Base-by-base conservation (phyloP, 106 monocot species). In the Platanthera zijinensis region DNA sequence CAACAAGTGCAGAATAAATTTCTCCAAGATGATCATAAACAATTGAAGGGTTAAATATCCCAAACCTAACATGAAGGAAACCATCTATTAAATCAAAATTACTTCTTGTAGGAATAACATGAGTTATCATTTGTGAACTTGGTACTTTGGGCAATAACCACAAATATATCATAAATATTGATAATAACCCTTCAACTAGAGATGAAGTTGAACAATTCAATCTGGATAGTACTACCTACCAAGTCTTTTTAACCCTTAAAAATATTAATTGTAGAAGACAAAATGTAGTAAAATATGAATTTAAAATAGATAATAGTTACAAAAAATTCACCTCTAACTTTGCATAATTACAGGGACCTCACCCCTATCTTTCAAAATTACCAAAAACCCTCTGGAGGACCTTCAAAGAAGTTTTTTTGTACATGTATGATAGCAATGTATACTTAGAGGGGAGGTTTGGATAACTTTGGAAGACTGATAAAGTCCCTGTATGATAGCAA, bases 11-110 rank as follows among this genome's bases (percentile, higher is more conserved):
- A 49, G 96, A 72, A 79, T 78, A 91, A 61, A 97, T 97, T 87
- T 93, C 96, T 57, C 96, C 96, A 79, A 97, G 81, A 83, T 97
- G 91, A 53, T 97, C 96, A 80, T 93, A 97, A 13, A 93, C 96
- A 76, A 93, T 80, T 74, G 87, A 84, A 73, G 96, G 96, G 74
- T 93, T 69, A 52, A 97, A 87, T 76, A 97, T 88, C 61, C 86
- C 89, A 88, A 93, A 93, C 93, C 96, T 97, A 66, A 63, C 48
- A 39, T 28, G 50, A 15, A 48, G 14, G 17, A 70, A 47, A 48
- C 14, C 45, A 70, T 32, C 67, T 67, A 52, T 7, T 74, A 47
- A 56, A 69, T 50, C 1, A 19, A n/a, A 74, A 64, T 63, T 50
- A 74, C 15, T 21, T 49, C 8, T 39, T 72, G 0, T 3, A 66